Evolutionary conservation across 768 basidiomycete genomes (phyloP).

Genomic region (Guyanaporus albipodus): DNA sequence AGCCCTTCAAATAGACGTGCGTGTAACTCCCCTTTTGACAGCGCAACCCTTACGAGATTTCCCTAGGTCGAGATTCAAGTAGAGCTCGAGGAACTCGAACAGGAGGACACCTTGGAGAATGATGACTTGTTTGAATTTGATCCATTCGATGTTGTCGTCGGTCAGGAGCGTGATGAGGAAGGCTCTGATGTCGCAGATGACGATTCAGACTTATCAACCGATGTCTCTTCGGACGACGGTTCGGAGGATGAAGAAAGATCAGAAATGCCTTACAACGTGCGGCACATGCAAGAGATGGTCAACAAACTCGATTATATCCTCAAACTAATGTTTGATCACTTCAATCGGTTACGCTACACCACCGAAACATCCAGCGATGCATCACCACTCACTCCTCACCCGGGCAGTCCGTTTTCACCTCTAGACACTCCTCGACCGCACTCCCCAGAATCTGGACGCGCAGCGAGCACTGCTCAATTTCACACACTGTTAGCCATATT

Average conservation of each 20-base stretch:
- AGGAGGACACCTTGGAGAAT: slow-evolving; percentile 49
- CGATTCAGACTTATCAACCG: slow-evolving; percentile 55
- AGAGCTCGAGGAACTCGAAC: slow-evolving; percentile 90
- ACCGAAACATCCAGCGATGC: slow-evolving; percentile 19
- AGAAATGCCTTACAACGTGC: slow-evolving; percentile 47
- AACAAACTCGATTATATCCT: slow-evolving; percentile 89
- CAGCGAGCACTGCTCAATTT: slow-evolving; percentile 62
- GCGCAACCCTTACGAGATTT: background rate
- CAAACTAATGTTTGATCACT: slow-evolving; percentile 80
- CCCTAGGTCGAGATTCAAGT: slow-evolving; percentile 91
- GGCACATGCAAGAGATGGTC: slow-evolving; percentile 81
- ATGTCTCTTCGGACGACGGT: slow-evolving; percentile 69
- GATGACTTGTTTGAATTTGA: slow-evolving; percentile 69
- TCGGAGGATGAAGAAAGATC: slow-evolving; percentile 40
- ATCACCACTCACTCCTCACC: slow-evolving; percentile 4
- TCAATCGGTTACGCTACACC: slow-evolving; percentile 47
- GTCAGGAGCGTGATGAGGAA: slow-evolving; percentile 65
- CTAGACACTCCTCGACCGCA: slow-evolving; percentile 23
- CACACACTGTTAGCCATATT: slow-evolving; percentile 89
- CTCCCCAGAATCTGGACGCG: slow-evolving; percentile 34
- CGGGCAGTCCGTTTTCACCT: slow-evolving; percentile 13
- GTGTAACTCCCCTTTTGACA: slow-evolving; percentile 26
- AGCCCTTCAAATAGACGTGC: slow-evolving; percentile 93
- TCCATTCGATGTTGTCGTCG: slow-evolving; percentile 79
- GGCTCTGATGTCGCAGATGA: slow-evolving; percentile 54